Evolutionary conservation across 2,329 filamentous ascomycete species (phyloP).

Genomic region (Fragosphaeria purpurea): DNA sequence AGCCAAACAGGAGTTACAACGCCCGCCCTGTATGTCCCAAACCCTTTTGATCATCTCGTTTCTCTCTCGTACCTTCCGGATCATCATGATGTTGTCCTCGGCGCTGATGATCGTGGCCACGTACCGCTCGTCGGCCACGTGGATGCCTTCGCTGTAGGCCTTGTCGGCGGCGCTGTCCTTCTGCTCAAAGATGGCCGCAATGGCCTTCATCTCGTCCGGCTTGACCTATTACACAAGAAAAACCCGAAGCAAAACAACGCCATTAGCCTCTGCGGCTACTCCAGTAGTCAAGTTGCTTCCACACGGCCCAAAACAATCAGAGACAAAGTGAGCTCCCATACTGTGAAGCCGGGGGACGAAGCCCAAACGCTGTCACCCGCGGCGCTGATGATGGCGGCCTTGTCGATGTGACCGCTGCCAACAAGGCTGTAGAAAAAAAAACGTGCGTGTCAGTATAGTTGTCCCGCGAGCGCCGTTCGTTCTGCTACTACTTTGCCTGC

Average conservation of each 20-base stretch:
- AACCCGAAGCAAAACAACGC: background rate
- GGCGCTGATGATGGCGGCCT: slow-evolving; percentile 73
- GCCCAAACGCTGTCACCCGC: slow-evolving; percentile 79
- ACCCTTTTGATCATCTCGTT: background rate
- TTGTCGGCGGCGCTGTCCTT: slow-evolving; percentile 45
- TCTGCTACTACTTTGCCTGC: background rate
- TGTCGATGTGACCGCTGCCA: slow-evolving; percentile 67
- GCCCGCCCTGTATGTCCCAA: too few relatives aligned
- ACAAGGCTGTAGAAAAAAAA: slow-evolving; percentile 52
- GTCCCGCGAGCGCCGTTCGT: background rate
- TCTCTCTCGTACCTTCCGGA: slow-evolving; percentile 8
- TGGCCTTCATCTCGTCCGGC: slow-evolving; percentile 48
- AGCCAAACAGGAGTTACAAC: too few relatives aligned
- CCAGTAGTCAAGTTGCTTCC: too few relatives aligned
- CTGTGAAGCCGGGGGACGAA: slow-evolving; percentile 57
- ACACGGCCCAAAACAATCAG: background rate
- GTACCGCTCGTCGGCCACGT: slow-evolving; percentile 68
- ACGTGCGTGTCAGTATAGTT: background rate
- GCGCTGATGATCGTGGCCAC: slow-evolving; percentile 54
- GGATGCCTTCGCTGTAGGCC: slow-evolving; percentile 62
- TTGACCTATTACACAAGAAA: slow-evolving; percentile 32
- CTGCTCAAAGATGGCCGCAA: slow-evolving; percentile 42
- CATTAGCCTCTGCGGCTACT: too few relatives aligned
- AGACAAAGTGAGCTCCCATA: slow-evolving; percentile 33
- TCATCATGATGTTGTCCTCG: slow-evolving; percentile 41